Percentiles rank a stretch among this genome's conserved stretches.
phyloP scores from a whole-genome alignment of 371 early-diverging fungal species.

The Hamiltosporidium tvaerminnensis region DNA sequence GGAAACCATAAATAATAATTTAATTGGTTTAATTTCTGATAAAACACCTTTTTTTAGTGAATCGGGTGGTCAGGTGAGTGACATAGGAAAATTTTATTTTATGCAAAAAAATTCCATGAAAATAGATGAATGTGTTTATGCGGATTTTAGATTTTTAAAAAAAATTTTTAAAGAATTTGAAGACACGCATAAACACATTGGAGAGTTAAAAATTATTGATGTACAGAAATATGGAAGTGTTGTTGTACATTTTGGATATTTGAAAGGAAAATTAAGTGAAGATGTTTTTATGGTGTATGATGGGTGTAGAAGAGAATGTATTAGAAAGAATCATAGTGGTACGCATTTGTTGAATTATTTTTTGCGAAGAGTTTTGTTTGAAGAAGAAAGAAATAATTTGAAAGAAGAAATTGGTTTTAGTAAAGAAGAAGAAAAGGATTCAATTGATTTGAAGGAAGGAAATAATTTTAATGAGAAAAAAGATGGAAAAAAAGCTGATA shows the following conservation, averaged over 20 bases:
- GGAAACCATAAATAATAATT: constrained; percentile 56
- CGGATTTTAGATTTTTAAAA: background rate
- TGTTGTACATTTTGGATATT: constrained; percentile 79
- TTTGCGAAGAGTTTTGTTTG: constrained; percentile 58
- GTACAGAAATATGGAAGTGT: constrained; percentile 81
- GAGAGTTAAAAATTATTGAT: constrained; percentile 61
- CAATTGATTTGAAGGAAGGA: constrained; percentile 54
- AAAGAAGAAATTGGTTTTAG: constrained; percentile 50
- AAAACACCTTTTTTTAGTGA: constrained; percentile 95
- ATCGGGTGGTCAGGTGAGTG: constrained; percentile 90
- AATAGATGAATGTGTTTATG: constrained; percentile 53
- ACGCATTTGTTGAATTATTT: constrained; percentile 92
- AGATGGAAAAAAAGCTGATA: too few species aligned
- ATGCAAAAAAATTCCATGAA: constrained; percentile 62
- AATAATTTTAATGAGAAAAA: too few species aligned
- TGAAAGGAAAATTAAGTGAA: constrained; percentile 62
- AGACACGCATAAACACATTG: constrained; percentile 1
- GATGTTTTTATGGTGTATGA: constrained; percentile 66
- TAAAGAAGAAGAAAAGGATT: constrained; percentile 45
- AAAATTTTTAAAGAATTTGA: background rate
- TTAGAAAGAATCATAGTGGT: constrained; percentile 85
- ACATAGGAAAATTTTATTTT: constrained; percentile 71
- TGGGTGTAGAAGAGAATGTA: constrained; percentile 61
- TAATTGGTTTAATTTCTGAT: constrained; percentile 63
- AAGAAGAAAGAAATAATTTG: too few species aligned